Evolutionary conservation across 2,329 filamentous ascomycete genomes (phyloP).

Genomic region (Xylaria sp.): DNA sequence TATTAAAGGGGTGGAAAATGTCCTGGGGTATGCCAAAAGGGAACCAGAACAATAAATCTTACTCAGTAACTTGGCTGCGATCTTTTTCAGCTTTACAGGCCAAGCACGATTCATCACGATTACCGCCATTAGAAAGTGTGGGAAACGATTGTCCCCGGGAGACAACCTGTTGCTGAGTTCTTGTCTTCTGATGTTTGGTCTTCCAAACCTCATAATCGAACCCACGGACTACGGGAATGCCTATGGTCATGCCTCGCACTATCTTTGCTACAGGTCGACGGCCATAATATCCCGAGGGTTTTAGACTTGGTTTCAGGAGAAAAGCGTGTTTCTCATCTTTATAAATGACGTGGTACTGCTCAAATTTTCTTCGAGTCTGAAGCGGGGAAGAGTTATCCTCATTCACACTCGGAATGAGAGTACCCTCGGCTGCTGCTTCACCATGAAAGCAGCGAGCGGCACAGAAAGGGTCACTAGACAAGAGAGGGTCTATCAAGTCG

Average conservation of each 20-base stretch:
- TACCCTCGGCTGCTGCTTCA: constrained; percentile 67
- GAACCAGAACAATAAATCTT: constrained; percentile 8
- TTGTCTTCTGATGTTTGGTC: constrained; percentile 68
- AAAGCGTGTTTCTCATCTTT: constrained; percentile 81
- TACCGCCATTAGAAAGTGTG: constrained; percentile 42
- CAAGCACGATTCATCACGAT: constrained; percentile 54
- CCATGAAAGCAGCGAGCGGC: constrained; percentile 69
- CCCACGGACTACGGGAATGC: constrained; percentile 87
- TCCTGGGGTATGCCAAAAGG: not conserved
- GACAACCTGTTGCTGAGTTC: constrained; percentile 45
- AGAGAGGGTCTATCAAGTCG: constrained; percentile 51
- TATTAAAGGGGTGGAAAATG: not conserved
- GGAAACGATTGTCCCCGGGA: constrained; percentile 43
- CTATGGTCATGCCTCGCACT: constrained; percentile 82
- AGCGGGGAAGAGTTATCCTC: constrained; percentile 55
- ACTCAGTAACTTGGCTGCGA: constrained; percentile 78
- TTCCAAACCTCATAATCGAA: constrained; percentile 85
- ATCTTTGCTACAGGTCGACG: constrained; percentile 85
- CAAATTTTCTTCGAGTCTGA: constrained; percentile 67
- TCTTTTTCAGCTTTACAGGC: constrained; percentile 73
- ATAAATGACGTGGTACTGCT: constrained; percentile 86
- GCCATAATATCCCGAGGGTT: constrained; percentile 86
- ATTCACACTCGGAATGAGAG: constrained; percentile 44
- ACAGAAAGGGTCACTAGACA: constrained; percentile 67
- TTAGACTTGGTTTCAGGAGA: constrained; percentile 84